phyloP scores from a whole-genome alignment of 2,329 filamentous ascomycete species.

The Reticulascus tulasneorum region DNA sequence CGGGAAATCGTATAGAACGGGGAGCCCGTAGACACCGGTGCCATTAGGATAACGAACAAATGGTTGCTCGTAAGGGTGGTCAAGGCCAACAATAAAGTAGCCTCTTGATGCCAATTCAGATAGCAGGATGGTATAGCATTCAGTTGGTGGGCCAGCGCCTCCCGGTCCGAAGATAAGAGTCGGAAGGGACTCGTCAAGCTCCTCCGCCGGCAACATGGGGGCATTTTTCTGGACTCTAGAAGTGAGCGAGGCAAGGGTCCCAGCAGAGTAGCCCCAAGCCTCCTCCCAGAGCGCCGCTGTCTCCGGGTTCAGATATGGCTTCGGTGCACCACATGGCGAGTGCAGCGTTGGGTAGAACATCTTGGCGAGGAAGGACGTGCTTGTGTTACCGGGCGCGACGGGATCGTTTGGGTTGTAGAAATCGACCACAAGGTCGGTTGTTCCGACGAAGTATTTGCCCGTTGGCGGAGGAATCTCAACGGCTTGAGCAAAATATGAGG shows the following conservation, averaged over 20 bases:
- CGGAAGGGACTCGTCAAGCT: neutral
- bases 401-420: conserved; percentile 3
- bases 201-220: conserved; percentile 1
- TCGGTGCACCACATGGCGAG: conserved; percentile 1
- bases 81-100: conserved; percentile 20
- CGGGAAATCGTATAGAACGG: conserved; percentile 5
- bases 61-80: conserved; percentile 24
- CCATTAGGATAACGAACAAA: conserved; percentile 23
- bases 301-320: conserved; percentile 9
- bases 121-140: conserved; percentile 7
- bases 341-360: conserved; percentile 12
- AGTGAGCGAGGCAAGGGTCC: conserved; percentile 10
- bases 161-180: conserved; percentile 12
- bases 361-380: conserved; percentile 11
- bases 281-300: conserved; percentile 2
- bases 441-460: conserved; percentile 12
- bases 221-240: conserved; percentile 10
- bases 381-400: conserved; percentile 7
- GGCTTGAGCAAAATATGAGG: no score
- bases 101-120: no score
- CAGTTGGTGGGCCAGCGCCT: conserved; percentile 8
- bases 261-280: conserved; percentile 2
- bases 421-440: conserved; percentile 4
- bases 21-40: conserved; percentile 18
- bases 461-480: conserved; percentile 5